phyloP scores from a whole-genome alignment of 108 stramenopile genomes.

The Cyclotella atomus region DNA sequence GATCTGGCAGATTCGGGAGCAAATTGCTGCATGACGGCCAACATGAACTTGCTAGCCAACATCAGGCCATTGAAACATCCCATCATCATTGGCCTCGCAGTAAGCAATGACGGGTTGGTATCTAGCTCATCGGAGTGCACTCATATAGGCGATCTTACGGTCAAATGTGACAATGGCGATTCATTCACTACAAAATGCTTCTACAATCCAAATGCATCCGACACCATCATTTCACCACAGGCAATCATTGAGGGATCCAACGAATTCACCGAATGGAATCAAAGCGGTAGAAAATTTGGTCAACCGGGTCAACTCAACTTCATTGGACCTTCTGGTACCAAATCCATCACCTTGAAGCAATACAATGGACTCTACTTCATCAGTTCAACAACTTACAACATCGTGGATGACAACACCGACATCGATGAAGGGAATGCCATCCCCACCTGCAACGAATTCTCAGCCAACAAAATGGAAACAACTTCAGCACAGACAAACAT shows the following conservation, averaged over 20 bases:
- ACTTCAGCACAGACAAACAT: background rate
- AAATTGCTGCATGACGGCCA: slow-evolving; percentile 1
- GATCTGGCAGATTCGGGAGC: background rate
- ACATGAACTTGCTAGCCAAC: background rate
- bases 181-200: background rate
- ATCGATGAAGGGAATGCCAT: too few relatives aligned
- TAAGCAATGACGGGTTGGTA: background rate
- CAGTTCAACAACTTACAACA: background rate
- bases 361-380: slow-evolving; percentile 8
- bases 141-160: background rate
- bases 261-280: background rate
- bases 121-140: background rate
- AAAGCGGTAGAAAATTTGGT: background rate
- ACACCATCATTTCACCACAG: too few relatives aligned
- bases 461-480: background rate
- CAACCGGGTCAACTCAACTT: background rate
- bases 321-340: background rate
- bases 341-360: background rate
- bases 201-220: slow-evolving; percentile 1
- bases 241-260: background rate
- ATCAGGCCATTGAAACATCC: background rate
- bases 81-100: background rate
- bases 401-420: background rate
- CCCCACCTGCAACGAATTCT: too few relatives aligned
- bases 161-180: background rate